phyloP scores from a whole-genome alignment of 2,329 filamentous ascomycete genomes.

The Cordyceps sp. region DNA sequence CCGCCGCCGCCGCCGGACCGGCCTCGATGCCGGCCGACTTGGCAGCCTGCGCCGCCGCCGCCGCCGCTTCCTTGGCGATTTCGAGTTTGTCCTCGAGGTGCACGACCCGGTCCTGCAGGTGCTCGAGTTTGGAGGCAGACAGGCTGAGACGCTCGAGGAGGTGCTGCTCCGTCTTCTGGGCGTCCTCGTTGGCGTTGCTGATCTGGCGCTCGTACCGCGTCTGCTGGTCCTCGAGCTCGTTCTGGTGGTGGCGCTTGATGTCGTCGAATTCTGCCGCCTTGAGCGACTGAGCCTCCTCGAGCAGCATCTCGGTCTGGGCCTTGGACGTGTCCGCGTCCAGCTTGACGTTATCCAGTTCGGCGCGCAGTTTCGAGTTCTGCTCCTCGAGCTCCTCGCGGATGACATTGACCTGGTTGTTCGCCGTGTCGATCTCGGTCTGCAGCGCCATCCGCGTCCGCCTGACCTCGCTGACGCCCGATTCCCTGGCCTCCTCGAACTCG shows the following conservation, averaged over 20 bases:
- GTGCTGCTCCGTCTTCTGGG: constrained; percentile 62
- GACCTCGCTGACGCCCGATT: constrained; percentile 64
- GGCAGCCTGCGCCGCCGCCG: constrained; percentile 64
- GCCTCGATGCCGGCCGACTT: constrained; percentile 34
- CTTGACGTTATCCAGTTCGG: constrained; percentile 60
- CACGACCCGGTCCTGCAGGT: constrained; percentile 69
- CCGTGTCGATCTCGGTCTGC: constrained; percentile 66
- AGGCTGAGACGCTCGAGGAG: constrained; percentile 68
- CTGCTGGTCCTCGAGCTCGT: constrained; percentile 57
- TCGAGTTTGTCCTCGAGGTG: constrained; percentile 85
- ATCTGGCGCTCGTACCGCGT: constrained; percentile 60
- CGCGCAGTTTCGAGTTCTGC: constrained; percentile 54
- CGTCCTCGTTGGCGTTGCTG: constrained; percentile 62
- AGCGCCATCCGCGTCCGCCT: constrained; percentile 64
- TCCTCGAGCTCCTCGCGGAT: constrained; percentile 70
- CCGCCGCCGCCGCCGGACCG: constrained; percentile 6
- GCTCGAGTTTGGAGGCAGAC: constrained; percentile 68
- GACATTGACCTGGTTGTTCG: constrained; percentile 73
- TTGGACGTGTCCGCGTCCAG: constrained; percentile 69
- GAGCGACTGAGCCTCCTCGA: constrained; percentile 62
- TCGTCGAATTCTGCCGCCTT: constrained; percentile 40
- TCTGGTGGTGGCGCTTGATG: constrained; percentile 41
- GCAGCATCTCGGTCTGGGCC: constrained; percentile 65
- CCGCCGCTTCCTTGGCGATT: constrained; percentile 74
- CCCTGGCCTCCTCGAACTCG: constrained; percentile 70